Conservation (phyloP, 1,284 basidiomycete species). For the Calocybe gambosa region DNA sequence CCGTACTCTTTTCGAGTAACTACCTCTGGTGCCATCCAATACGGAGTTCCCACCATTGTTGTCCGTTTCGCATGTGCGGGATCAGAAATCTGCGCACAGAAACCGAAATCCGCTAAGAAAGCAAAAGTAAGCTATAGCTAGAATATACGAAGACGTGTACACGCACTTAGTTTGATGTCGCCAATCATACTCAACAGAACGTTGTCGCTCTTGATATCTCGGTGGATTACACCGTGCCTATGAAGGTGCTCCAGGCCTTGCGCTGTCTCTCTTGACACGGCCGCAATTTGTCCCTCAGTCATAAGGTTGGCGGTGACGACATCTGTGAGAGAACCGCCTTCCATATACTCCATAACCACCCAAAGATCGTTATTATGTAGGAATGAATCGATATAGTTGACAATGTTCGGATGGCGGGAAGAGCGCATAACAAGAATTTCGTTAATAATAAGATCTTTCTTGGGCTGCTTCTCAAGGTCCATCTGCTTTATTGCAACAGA, state of each 20-base stretch:
- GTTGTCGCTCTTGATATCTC: conserved; percentile 98
- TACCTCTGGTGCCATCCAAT: conserved; percentile 99
- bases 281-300: conserved; percentile 93
- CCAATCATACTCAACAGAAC: conserved; percentile 89
- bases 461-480: conserved; percentile 99
- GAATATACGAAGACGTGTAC: background rate
- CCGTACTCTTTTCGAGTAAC: conserved; percentile 98
- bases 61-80: conserved; percentile 87
- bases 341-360: conserved; percentile 99
- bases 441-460: conserved; percentile 99
- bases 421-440: conserved; percentile 99
- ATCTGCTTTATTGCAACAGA: conserved; percentile 99
- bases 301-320: conserved; percentile 96
- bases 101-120: conserved; percentile 89
- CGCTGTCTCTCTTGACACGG: conserved; percentile 84
- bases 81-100: conserved; percentile 97
- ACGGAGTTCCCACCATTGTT: conserved; percentile 99
- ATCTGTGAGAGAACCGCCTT: conserved; percentile 89
- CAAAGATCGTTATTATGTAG: conserved; percentile 96
- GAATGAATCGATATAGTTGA: conserved; percentile 99
- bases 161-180: conserved; percentile 95
- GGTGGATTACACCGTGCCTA: conserved; percentile 91
- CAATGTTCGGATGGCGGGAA: conserved; percentile 94
- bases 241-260: conserved; percentile 93
- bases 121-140: background rate